A percentile compares a stretch with the other conserved stretches of the same genome.
phyloP scores from a whole-genome alignment of 2,329 filamentous ascomycete genomes.

The Trichophyton mentagrophytes region DNA sequence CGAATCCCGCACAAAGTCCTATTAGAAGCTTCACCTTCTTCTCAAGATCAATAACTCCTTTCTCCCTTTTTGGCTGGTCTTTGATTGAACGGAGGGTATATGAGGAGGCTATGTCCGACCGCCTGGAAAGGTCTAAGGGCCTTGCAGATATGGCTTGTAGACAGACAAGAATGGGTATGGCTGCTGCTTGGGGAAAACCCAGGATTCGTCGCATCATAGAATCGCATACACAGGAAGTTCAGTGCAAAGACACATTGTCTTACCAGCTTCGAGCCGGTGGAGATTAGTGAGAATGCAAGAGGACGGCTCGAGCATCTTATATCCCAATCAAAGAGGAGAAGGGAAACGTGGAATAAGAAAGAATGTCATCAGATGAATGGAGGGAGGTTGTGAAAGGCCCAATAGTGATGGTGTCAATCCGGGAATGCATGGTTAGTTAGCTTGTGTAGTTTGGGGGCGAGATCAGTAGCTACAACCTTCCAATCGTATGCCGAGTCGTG shows the following conservation, averaged over 20 bases:
- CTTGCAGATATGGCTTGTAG: not conserved
- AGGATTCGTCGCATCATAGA: slow-evolving; percentile 1
- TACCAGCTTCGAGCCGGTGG: too few relatives aligned
- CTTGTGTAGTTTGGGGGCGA: slow-evolving; percentile 1
- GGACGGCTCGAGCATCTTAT: not conserved
- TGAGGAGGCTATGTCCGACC: not conserved
- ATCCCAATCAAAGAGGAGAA: not conserved
- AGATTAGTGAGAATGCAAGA: not conserved
- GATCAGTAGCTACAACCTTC: not conserved
- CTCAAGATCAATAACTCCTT: not conserved
- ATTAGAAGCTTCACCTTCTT: not conserved
- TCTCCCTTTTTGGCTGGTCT: not conserved
- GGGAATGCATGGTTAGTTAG: not conserved
- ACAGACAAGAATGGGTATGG: not conserved
- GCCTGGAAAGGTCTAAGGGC: not conserved
- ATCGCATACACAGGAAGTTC: not conserved
- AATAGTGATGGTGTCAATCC: not conserved
- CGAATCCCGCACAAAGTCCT: not conserved
- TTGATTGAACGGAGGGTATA: not conserved
- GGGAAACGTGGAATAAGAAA: not conserved
- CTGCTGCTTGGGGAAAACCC: not conserved
- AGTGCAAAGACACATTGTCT: not conserved
- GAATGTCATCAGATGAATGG: not conserved
- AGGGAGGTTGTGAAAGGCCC: not conserved
- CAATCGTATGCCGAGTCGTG: slow-evolving; percentile 1